Base-by-base conservation (phyloP, 441 rosid genomes). In the Jatropha multifida region DNA sequence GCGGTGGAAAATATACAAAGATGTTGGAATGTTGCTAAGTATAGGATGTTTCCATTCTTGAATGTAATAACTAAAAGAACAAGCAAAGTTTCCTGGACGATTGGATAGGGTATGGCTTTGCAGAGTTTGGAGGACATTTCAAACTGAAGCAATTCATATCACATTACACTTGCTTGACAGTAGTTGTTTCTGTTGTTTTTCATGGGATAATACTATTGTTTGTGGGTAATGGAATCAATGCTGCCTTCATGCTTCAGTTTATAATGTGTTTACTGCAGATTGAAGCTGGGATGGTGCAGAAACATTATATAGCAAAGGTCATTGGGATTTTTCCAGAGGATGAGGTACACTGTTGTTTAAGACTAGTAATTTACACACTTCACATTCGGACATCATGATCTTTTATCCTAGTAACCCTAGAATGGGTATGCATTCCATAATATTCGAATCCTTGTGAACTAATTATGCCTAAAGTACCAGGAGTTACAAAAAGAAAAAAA, bases 271-370 rank as follows among this genome's bases (percentile, higher is more conserved):
- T 63, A 62, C 84, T 83, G 84, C 85, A 93, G 99, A 93, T 94
- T 78, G 93, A 92, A 82, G 90, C 88, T 80, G 96, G 99, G 74
- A 67, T 81, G 77, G 88, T 93, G 81, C 86, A 87, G 78, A 94
- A 94, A 79, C 89, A 84, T 70, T 94, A 93, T 79, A 82, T 93
- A 63, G 98, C 99, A 66, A 94, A 82, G 82, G 94, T 94, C 46
- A 60, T 82, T 78, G 99, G 99, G 51, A 84, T 80, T 60, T 94
- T 90, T 83, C 99, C 94, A 3, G 97, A 88, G 78, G 85, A 82
- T 69, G 92, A 91, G 99, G 99, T 94, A 81, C 71, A 59, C 18
- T 80, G 37, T 75, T 48, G 6, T 69, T 65, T 68, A 66, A 66
- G 59, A 55, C 54, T 7, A 59, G 69, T 61, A 27, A 65, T 59